phyloP scores from a whole-genome alignment of 768 basidiomycete genomes.

The Grammothele lineata region DNA sequence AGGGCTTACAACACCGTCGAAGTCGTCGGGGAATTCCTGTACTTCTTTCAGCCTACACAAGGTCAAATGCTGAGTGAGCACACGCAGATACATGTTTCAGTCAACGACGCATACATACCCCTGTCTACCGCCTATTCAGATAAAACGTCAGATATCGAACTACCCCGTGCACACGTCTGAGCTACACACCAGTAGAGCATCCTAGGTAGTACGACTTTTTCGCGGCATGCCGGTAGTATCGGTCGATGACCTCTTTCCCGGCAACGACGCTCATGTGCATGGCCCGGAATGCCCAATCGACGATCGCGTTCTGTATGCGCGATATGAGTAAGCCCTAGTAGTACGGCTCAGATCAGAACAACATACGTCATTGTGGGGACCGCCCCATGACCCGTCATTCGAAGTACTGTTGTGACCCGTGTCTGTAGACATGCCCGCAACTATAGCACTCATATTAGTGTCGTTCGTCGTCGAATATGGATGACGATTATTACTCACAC shows the following conservation, averaged over 20 bases:
- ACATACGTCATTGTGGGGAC: neutral
- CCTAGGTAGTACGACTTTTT: slow-evolving; percentile 28
- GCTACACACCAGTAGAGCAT: slow-evolving; percentile 24
- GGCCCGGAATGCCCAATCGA: slow-evolving; percentile 26
- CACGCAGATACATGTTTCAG: neutral
- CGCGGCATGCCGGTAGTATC: slow-evolving; percentile 21
- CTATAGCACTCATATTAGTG: slow-evolving; percentile 1
- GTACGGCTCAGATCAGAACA: too few species aligned
- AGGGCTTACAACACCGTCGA: neutral
- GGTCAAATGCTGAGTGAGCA: too few species aligned
- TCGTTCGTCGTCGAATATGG: too few species aligned
- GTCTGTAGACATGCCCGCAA: slow-evolving; percentile 20
- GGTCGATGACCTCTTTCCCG: slow-evolving; percentile 24
- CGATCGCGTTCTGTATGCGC: slow-evolving; percentile 1
- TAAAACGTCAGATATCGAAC: neutral
- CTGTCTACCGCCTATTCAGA: slow-evolving; percentile 23
- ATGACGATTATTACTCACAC: too few species aligned
- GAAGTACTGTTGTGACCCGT: slow-evolving; percentile 11
- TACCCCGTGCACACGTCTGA: neutral
- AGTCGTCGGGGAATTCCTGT: too few species aligned
- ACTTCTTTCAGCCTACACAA: too few species aligned
- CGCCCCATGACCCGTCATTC: slow-evolving; percentile 9
- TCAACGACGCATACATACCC: slow-evolving; percentile 14
- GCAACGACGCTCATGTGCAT: slow-evolving; percentile 24
- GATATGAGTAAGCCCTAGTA: too few species aligned